A percentile compares a stretch with the other conserved stretches of the same genome.
Evolutionary conservation across 306 rosid species (phyloP).

Genomic region (Vigna radiata): DNA sequence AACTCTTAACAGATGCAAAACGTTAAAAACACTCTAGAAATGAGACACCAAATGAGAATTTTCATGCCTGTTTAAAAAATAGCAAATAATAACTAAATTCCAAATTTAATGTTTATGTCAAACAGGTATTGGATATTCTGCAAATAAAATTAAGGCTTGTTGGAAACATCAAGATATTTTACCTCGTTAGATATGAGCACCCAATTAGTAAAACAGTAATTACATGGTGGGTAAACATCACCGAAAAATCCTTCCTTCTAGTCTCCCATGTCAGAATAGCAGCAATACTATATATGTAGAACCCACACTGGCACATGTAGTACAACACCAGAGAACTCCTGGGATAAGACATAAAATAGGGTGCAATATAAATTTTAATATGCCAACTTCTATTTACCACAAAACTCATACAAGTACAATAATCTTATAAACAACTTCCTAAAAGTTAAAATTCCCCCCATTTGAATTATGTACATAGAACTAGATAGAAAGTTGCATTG

Average conservation of each 20-base stretch:
- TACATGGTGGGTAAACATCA: conserved; percentile 97
- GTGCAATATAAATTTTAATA: conserved; percentile 44
- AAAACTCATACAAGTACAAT: conserved; percentile 26
- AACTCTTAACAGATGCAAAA: background rate
- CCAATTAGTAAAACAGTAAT: conserved; percentile 83
- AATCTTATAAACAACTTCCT: conserved; percentile 4
- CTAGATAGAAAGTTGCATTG: conserved; percentile 31
- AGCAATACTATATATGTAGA: conserved; percentile 86
- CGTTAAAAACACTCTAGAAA: conserved; percentile 24
- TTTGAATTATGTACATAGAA: conserved; percentile 14
- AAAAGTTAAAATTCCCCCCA: conserved; percentile 9
- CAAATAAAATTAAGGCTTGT: background rate
- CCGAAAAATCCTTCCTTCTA: conserved; percentile 93
- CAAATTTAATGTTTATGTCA: conserved; percentile 32
- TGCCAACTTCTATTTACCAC: conserved; percentile 5
- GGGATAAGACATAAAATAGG: conserved; percentile 49
- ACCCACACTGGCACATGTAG: conserved; percentile 95
- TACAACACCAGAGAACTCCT: conserved; percentile 75
- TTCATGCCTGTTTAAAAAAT: conserved; percentile 29
- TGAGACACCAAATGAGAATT: conserved; percentile 7
- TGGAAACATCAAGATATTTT: conserved; percentile 40
- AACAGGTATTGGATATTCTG: conserved; percentile 24
- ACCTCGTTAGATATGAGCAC: conserved; percentile 81
- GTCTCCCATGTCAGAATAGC: conserved; percentile 97
- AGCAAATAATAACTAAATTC: conserved; percentile 30